A percentile compares a stretch with the other conserved stretches of the same genome.
phyloP scores from a whole-genome alignment of 257 asterid genomes.

The Solanum ossicruentum region DNA sequence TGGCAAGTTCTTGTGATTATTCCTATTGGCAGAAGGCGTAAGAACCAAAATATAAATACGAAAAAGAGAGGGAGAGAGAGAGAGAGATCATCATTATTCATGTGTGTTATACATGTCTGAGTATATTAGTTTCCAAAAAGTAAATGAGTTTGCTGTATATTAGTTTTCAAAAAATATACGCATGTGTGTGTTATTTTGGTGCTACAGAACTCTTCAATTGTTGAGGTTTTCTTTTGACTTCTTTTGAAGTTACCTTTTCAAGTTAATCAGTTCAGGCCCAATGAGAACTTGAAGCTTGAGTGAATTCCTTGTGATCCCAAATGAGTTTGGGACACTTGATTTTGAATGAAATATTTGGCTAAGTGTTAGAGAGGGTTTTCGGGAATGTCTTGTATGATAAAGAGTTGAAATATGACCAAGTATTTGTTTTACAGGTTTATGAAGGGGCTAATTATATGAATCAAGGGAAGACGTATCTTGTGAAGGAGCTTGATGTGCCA shows the following conservation, averaged over 20 bases:
- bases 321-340: too few species aligned
- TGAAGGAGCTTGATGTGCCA: slow-evolving; percentile 64
- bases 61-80: background rate
- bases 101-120: background rate
- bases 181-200: background rate
- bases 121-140: background rate
- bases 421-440: slow-evolving; percentile 47
- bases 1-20: background rate
- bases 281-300: too few species aligned
- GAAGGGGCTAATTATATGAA: slow-evolving; percentile 97
- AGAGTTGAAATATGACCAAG: too few species aligned
- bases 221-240: background rate
- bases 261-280: background rate
- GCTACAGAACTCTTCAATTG: background rate
- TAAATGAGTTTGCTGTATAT: background rate
- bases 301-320: too few species aligned
- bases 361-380: too few species aligned
- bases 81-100: background rate
- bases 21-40: background rate
- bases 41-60: background rate
- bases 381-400: too few species aligned
- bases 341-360: too few species aligned
- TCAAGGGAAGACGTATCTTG: slow-evolving; percentile 85
- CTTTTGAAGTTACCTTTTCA: background rate
- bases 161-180: background rate